phyloP scores from a whole-genome alignment of 768 basidiomycete species.

The Collybiopsis luxurians region DNA sequence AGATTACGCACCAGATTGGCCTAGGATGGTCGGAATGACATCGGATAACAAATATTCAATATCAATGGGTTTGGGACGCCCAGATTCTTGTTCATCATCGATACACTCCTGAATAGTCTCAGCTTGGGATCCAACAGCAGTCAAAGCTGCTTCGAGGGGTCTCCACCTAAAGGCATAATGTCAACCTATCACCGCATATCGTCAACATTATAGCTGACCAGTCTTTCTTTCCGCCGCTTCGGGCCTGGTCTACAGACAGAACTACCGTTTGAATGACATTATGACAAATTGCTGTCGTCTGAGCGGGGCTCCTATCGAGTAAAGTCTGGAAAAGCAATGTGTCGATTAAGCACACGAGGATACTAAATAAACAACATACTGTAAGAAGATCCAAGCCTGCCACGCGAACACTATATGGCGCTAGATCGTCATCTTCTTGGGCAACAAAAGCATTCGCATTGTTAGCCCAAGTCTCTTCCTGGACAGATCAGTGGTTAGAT shows the following conservation, averaged over 20 bases:
- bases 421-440: conserved; percentile 92
- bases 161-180: conserved; percentile 69
- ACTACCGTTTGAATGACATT: conserved; percentile 53
- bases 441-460: conserved; percentile 92
- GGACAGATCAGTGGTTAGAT: conserved; percentile 3
- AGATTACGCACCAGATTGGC: conserved; percentile 59
- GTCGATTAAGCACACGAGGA: neutral
- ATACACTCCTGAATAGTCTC: conserved; percentile 73
- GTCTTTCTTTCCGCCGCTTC: conserved; percentile 51
- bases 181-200: neutral
- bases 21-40: conserved; percentile 76
- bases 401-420: conserved; percentile 76
- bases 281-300: conserved; percentile 55
- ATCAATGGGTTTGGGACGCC: conserved; percentile 67
- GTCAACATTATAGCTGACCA: conserved; percentile 53
- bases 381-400: conserved; percentile 82
- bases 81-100: conserved; percentile 71
- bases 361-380: conserved; percentile 37
- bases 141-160: conserved; percentile 81
- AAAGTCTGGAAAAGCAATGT: conserved; percentile 40
- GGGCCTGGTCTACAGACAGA: conserved; percentile 49
- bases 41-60: conserved; percentile 72
- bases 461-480: conserved; percentile 91
- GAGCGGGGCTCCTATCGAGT: conserved; percentile 50
- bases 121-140: conserved; percentile 77